phyloP scores from a whole-genome alignment of 306 rosid genomes.

The Castanopsis chinensis region DNA sequence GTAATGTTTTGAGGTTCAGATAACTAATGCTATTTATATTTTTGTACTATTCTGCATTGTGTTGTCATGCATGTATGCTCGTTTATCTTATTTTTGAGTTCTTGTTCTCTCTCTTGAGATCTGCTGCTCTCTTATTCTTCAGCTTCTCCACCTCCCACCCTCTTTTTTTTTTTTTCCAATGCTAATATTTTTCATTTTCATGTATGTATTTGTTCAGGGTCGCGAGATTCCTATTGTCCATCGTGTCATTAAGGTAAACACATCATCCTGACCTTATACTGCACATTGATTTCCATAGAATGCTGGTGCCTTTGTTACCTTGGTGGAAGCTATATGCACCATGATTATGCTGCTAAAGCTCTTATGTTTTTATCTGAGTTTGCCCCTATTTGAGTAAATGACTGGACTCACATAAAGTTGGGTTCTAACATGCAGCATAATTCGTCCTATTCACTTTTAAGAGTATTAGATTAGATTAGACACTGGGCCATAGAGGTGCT shows the following conservation, averaged over 20 bases:
- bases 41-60: neutral
- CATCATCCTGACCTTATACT: neutral
- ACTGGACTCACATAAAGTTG: neutral
- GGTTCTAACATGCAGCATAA: neutral
- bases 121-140: neutral
- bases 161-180: neutral
- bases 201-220: conserved; percentile 45
- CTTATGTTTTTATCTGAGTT: neutral
- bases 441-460: neutral
- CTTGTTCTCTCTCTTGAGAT: neutral
- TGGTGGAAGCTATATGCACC: neutral
- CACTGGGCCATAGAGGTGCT: neutral
- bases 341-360: neutral
- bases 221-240: conserved; percentile 98
- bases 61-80: neutral
- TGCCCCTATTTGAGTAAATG: neutral
- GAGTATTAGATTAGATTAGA: neutral
- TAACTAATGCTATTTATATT: neutral
- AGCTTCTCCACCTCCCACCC: neutral
- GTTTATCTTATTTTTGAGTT: neutral
- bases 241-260: conserved; percentile 82
- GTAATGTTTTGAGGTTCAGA: neutral
- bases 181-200: conserved; percentile 8
- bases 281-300: neutral
- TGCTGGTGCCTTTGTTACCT: neutral